Conservation (phyloP, 2,329 filamentous ascomycete species). For the Ceratocystis diversiconidia region DNA sequence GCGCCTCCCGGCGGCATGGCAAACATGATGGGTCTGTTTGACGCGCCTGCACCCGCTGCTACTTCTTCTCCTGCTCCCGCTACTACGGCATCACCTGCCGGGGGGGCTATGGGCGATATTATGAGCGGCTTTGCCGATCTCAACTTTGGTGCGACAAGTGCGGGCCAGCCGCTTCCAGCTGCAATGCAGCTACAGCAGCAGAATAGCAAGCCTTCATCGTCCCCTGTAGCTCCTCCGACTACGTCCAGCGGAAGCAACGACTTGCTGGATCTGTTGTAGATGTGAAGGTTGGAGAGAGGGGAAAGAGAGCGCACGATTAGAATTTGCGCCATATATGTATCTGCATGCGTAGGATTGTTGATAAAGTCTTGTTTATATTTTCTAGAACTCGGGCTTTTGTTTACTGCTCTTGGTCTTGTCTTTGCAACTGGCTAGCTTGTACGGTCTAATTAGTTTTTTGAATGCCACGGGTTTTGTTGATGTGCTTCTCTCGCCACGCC, state of each 20-base stretch:
- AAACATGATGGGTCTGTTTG: slow-evolving; percentile 57
- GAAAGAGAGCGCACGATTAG: not conserved
- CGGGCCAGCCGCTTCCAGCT: slow-evolving; percentile 49
- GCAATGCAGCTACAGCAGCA: slow-evolving; percentile 39
- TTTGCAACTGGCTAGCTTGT: not conserved
- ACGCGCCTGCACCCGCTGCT: slow-evolving; percentile 49
- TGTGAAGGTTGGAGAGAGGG: not conserved
- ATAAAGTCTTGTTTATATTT: not conserved
- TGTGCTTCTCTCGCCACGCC: not conserved
- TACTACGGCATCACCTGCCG: slow-evolving; percentile 28
- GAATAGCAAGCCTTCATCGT: slow-evolving; percentile 21
- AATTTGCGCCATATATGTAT: not conserved
- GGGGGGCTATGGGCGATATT: slow-evolving; percentile 60
- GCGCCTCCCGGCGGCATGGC: slow-evolving; percentile 37
- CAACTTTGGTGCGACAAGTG: slow-evolving; percentile 47
- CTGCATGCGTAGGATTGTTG: not conserved
- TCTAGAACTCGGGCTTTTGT: not conserved
- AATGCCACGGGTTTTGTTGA: not conserved
- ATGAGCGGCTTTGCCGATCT: slow-evolving; percentile 79
- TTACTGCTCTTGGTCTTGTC: not conserved
- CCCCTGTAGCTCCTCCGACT: slow-evolving; percentile 21
- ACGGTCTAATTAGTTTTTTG: not conserved
- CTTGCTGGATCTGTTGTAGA: slow-evolving; percentile 34
- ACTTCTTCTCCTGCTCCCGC: slow-evolving; percentile 24
- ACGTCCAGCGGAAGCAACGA: slow-evolving; percentile 32